phyloP scores from a whole-genome alignment of 306 rosid species.

The Dalbergia cultrata region DNA sequence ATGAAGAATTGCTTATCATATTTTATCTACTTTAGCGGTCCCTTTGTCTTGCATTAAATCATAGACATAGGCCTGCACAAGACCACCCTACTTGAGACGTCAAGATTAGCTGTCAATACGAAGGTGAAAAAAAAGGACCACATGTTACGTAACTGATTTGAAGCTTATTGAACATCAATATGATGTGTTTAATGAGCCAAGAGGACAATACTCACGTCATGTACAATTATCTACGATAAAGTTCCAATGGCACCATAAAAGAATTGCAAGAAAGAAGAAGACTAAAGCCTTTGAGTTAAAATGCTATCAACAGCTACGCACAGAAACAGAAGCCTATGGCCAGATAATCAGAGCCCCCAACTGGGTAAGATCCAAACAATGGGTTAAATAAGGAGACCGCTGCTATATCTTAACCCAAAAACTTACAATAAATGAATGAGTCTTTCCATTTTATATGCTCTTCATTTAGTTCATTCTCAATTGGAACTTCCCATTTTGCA shows the following conservation, averaged over 20 bases:
- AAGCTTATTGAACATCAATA: conserved; percentile 7
- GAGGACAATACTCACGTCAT: background rate
- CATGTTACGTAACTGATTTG: background rate
- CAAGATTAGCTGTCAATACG: conserved; percentile 5
- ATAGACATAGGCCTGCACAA: conserved; percentile 3
- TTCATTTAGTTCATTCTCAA: too few species aligned
- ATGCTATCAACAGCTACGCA: background rate
- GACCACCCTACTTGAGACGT: conserved; percentile 21
- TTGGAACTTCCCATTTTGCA: too few species aligned
- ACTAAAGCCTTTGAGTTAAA: background rate
- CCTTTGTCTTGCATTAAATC: background rate
- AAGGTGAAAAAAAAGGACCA: background rate
- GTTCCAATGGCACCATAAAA: conserved; percentile 9
- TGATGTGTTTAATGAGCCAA: background rate
- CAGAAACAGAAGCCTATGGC: background rate
- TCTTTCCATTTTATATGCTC: too few species aligned
- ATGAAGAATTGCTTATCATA: conserved; percentile 65
- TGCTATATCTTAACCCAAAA: too few species aligned
- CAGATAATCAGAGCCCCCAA: too few species aligned
- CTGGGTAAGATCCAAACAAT: too few species aligned
- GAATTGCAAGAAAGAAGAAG: conserved; percentile 15
- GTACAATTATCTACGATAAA: background rate
- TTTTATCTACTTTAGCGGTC: conserved; percentile 32
- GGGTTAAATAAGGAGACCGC: too few species aligned
- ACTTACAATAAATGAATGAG: too few species aligned